phyloP scores from a whole-genome alignment of 2,329 filamentous ascomycete species.

The Coniella vitis region DNA sequence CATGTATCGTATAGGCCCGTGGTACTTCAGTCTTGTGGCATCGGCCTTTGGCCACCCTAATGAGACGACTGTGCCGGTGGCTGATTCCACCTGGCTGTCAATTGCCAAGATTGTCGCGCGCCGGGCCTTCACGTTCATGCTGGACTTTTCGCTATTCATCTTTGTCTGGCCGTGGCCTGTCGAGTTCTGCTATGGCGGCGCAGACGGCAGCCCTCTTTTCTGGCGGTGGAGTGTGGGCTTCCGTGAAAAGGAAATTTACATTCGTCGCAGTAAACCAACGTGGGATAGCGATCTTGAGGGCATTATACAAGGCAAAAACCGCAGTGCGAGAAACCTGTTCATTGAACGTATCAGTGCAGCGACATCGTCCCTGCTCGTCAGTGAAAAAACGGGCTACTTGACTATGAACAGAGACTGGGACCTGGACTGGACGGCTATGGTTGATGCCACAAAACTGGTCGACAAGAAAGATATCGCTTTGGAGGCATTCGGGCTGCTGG shows the following conservation, averaged over 20 bases:
- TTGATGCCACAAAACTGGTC: slow-evolving; percentile 62
- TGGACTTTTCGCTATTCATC: slow-evolving; percentile 65
- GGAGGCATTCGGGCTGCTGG: slow-evolving; percentile 63
- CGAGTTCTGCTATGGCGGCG: slow-evolving; percentile 59
- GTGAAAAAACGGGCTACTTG: slow-evolving; percentile 79
- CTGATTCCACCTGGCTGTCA: slow-evolving; percentile 47
- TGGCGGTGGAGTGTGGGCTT: slow-evolving; percentile 78
- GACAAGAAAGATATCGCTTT: slow-evolving; percentile 53
- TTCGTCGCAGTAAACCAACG: slow-evolving; percentile 61
- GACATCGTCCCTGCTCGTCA: slow-evolving; percentile 58
- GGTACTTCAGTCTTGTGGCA: slow-evolving; percentile 62
- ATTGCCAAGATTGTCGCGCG: slow-evolving; percentile 50
- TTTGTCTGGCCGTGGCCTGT: slow-evolving; percentile 69
- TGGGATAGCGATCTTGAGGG: slow-evolving; percentile 60
- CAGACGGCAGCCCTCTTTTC: slow-evolving; percentile 52
- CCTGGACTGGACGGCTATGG: slow-evolving; percentile 78
- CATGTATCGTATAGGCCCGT: slow-evolving; percentile 60
- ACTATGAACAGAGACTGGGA: slow-evolving; percentile 83
- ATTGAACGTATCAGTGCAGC: slow-evolving; percentile 59
- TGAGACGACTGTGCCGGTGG: slow-evolving; percentile 57
- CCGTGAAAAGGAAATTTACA: slow-evolving; percentile 70
- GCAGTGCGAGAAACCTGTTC: slow-evolving; percentile 49
- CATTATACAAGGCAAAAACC: slow-evolving; percentile 39
- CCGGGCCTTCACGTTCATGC: slow-evolving; percentile 58
- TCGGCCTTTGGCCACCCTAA: slow-evolving; percentile 61